phyloP scores from a whole-genome alignment of 2,329 filamentous ascomycete species.

The Aspergillus unguis region DNA sequence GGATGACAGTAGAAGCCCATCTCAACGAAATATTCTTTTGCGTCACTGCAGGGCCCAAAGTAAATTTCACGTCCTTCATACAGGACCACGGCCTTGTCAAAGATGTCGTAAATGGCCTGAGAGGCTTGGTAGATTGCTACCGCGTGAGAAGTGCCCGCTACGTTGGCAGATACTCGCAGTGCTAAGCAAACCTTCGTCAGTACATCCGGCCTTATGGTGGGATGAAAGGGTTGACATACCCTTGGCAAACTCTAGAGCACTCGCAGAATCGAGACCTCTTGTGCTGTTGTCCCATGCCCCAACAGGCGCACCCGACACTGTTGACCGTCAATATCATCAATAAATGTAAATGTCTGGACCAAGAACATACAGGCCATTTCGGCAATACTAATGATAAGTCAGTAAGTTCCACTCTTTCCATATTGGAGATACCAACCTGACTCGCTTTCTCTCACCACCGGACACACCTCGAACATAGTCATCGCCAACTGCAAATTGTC shows the following conservation, averaged over 20 bases:
- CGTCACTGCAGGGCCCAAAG: constrained; percentile 61
- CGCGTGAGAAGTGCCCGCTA: constrained; percentile 50
- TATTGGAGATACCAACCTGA: constrained; percentile 41
- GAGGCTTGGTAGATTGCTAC: constrained; percentile 59
- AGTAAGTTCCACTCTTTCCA: constrained; percentile 20
- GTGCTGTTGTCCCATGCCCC: constrained; percentile 49
- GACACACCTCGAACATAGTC: constrained; percentile 61
- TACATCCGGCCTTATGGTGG: too few relatives aligned
- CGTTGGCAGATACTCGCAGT: constrained; percentile 49
- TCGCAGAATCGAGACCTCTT: constrained; percentile 54
- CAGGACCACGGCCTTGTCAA: constrained; percentile 71
- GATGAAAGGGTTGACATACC: background rate
- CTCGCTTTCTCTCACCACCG: constrained; percentile 61
- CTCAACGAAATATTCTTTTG: constrained; percentile 63
- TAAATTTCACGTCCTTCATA: constrained; percentile 77
- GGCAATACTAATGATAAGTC: constrained; percentile 30
- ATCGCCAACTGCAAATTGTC: constrained; percentile 38
- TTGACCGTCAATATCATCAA: background rate
- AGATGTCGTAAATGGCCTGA: constrained; percentile 56
- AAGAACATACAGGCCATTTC: constrained; percentile 34
- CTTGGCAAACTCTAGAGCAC: constrained; percentile 57
- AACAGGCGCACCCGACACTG: constrained; percentile 35
- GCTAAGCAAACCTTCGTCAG: constrained; percentile 23
- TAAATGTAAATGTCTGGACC: background rate
- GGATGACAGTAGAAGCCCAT: constrained; percentile 67